A percentile compares a stretch with the other conserved stretches of the same genome.
These are phyloP conservation scores for Gynochthodes officinalis DNA, from an alignment of 257 asterid species.

Conservation along the genomic window DNA sequence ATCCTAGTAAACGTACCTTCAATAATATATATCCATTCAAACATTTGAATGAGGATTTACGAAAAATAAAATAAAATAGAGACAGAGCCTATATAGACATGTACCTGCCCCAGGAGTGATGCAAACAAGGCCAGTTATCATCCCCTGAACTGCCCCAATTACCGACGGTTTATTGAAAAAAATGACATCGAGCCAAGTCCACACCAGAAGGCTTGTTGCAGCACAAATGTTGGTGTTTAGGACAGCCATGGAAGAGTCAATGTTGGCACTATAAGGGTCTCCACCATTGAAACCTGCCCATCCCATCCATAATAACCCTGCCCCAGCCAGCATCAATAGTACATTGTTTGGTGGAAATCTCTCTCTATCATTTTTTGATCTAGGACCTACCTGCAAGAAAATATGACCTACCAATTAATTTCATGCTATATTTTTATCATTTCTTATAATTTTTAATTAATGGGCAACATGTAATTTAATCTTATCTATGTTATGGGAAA, in stretches of 20 bases:
- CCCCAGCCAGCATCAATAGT: constrained; percentile 55
- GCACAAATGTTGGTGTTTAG: constrained; percentile 72
- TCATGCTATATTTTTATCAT: too few species aligned
- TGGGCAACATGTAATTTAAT: too few species aligned
- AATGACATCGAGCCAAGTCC: constrained; percentile 72
- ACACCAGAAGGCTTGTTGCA: constrained; percentile 68
- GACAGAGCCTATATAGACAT: too few species aligned
- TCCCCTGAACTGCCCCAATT: constrained; percentile 68
- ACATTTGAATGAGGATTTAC: too few species aligned
- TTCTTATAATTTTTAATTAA: too few species aligned
- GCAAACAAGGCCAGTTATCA: constrained; percentile 70
- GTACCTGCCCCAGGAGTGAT: constrained; percentile 73
- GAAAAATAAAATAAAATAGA: too few species aligned
- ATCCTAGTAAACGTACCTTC: too few species aligned
- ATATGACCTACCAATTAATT: too few species aligned
- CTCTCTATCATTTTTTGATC: constrained; percentile 46
- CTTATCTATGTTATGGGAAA: too few species aligned
- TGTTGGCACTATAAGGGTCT: constrained; percentile 64
- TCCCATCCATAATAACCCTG: constrained; percentile 73
- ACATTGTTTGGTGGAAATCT: constrained; percentile 66
- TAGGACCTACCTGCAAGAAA: constrained; percentile 66
- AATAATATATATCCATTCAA: too few species aligned
- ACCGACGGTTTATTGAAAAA: constrained; percentile 62
- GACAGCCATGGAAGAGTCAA: constrained; percentile 69
- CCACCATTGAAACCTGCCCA: constrained; percentile 85